Conservation (phyloP, 768 basidiomycete genomes). For the Hericium erinaceus region DNA sequence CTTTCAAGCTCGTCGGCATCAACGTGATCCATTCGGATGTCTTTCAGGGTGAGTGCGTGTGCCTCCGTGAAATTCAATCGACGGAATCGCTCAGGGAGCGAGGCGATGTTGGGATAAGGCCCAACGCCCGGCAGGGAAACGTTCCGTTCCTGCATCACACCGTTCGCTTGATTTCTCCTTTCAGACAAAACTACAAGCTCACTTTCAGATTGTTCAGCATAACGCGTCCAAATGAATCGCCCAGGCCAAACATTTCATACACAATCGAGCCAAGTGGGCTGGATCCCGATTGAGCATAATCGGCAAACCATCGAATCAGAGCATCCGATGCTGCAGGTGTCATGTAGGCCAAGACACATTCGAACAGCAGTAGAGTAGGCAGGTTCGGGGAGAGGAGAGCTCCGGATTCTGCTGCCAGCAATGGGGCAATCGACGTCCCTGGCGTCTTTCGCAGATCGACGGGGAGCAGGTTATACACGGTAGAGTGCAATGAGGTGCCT, state of each 20-base stretch:
- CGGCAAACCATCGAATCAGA: constrained; percentile 67
- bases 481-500: constrained; percentile 47
- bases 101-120: constrained; percentile 48
- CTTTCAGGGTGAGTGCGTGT: constrained; percentile 54
- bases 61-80: constrained; percentile 45
- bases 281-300: constrained; percentile 21
- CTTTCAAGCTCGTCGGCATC: constrained; percentile 36
- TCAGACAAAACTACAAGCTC: constrained; percentile 7
- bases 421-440: constrained; percentile 32
- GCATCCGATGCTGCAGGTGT: constrained; percentile 43
- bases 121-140: constrained; percentile 66
- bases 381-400: constrained; percentile 46
- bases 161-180: not conserved
- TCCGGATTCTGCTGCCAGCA: constrained; percentile 21
- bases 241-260: constrained; percentile 91
- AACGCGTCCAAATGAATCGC: constrained; percentile 84
- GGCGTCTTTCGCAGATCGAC: constrained; percentile 66
- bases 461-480: constrained; percentile 62
- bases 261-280: constrained; percentile 48
- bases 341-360: constrained; percentile 93
- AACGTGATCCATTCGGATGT: constrained; percentile 50
- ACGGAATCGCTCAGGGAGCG: constrained; percentile 53
- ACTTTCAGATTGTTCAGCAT: constrained; percentile 88
- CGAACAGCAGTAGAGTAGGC: constrained; percentile 83
- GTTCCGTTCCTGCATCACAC: constrained; percentile 45